phyloP scores from a whole-genome alignment of 306 rosid species.

The Malus fusca region DNA sequence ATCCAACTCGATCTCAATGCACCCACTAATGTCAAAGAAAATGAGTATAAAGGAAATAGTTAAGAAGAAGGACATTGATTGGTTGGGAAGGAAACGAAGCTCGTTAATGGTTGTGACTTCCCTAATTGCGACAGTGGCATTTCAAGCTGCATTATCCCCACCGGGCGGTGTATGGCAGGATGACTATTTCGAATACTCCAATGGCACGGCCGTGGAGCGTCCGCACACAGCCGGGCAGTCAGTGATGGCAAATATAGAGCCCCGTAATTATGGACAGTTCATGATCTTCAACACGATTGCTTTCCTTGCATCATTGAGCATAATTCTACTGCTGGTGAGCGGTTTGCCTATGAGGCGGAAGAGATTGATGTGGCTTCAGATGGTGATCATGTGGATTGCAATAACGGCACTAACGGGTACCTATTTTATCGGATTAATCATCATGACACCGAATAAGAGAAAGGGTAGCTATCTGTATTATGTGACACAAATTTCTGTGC shows the following conservation, averaged over 20 bases:
- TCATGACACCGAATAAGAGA: conserved; percentile 7
- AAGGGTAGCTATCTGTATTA: not conserved
- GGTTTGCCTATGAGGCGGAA: conserved; percentile 22
- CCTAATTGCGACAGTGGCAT: conserved; percentile 22
- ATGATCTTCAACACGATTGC: conserved; percentile 14
- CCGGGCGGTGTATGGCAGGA: conserved; percentile 30
- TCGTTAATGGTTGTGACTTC: conserved; percentile 27
- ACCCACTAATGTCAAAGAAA: conserved; percentile 9
- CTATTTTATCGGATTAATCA: conserved; percentile 7
- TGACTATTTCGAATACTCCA: conserved; percentile 5
- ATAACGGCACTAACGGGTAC: conserved; percentile 16
- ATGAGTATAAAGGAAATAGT: conserved; percentile 5
- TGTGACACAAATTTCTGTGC: conserved; percentile 16
- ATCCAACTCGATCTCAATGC: not conserved
- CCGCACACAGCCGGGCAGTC: conserved; percentile 22
- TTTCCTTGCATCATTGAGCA: conserved; percentile 24
- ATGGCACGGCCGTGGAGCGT: conserved; percentile 1
- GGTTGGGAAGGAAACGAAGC: conserved; percentile 24
- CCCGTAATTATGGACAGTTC: not conserved
- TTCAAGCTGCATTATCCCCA: conserved; percentile 15
- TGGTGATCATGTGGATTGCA: conserved; percentile 33
- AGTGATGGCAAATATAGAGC: conserved; percentile 10
- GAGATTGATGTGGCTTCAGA: conserved; percentile 29
- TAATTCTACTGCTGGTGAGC: conserved; percentile 18
- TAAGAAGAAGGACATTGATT: conserved; percentile 4